phyloP scores from a whole-genome alignment of 208 protist species.

The Wallacemonas sp. region DNA sequence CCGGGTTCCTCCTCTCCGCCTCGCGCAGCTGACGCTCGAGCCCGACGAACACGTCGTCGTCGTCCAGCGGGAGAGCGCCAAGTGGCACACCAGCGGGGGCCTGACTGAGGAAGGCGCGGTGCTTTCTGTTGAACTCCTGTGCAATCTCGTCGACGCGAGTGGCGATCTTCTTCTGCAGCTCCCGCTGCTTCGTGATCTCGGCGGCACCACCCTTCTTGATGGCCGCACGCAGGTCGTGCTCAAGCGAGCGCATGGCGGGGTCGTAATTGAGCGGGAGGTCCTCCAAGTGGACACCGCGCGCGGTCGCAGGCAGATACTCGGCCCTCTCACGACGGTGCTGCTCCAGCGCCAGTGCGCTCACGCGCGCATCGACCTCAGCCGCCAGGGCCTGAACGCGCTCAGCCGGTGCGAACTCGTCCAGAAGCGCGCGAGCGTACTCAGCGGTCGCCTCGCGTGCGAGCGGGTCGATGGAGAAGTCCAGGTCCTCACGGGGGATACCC shows the following conservation, averaged over 20 bases:
- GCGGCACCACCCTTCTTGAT: not conserved
- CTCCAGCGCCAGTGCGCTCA: constrained; percentile 18
- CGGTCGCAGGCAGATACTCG: constrained; percentile 28
- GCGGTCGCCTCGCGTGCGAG: not conserved
- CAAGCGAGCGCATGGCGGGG: constrained; percentile 25
- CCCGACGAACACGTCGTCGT: constrained; percentile 32
- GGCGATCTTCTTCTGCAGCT: constrained; percentile 30
- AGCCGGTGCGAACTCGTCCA: not conserved
- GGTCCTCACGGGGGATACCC: constrained; percentile 32
- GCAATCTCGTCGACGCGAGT: constrained; percentile 37
- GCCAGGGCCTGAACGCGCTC: not conserved
- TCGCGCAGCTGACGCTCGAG: constrained; percentile 25
- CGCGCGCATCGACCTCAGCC: constrained; percentile 18
- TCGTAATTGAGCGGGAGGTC: constrained; percentile 43
- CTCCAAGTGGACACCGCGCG: constrained; percentile 26
- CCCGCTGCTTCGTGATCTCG: constrained; percentile 20
- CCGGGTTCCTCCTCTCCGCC: constrained; percentile 13
- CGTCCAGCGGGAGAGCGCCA: constrained; percentile 34
- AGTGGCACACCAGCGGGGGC: constrained; percentile 44
- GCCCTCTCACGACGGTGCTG: constrained; percentile 35
- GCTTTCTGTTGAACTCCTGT: constrained; percentile 21
- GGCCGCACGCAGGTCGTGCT: constrained; percentile 27
- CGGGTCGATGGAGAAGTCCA: constrained; percentile 29
- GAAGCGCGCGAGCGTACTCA: constrained; percentile 9
- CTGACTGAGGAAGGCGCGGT: constrained; percentile 31